phyloP scores from a whole-genome alignment of 768 basidiomycete species.

The Rhizopogon salebrosus region DNA sequence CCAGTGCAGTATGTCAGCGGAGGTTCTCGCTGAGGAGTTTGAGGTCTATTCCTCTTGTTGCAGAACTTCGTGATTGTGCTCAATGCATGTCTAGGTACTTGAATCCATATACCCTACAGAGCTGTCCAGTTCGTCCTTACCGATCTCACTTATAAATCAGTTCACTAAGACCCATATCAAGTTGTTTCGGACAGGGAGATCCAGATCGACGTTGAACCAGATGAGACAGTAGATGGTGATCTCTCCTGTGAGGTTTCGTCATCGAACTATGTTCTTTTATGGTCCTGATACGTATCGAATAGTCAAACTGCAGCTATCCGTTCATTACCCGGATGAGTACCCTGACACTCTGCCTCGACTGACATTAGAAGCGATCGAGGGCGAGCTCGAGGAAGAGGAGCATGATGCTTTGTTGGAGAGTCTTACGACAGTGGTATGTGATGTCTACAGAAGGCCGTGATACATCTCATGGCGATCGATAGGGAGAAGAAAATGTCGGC shows the following conservation, averaged over 20 bases:
- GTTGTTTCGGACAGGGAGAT: conserved; percentile 82
- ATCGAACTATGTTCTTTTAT: not conserved
- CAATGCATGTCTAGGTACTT: conserved; percentile 57
- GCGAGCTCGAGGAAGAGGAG: conserved; percentile 58
- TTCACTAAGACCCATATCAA: conserved; percentile 53
- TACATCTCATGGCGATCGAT: not conserved
- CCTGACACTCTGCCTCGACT: conserved; percentile 80
- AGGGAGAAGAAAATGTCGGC: conserved; percentile 84
- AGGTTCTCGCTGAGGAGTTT: conserved; percentile 80
- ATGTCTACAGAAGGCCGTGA: not conserved
- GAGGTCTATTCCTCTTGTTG: conserved; percentile 51
- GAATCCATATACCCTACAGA: conserved; percentile 97
- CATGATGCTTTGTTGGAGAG: conserved; percentile 48
- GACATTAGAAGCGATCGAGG: conserved; percentile 57
- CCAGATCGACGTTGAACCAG: conserved; percentile 83
- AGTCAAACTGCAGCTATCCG: conserved; percentile 73
- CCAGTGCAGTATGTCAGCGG: conserved; percentile 48
- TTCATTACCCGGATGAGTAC: conserved; percentile 78
- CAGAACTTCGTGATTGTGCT: conserved; percentile 4
- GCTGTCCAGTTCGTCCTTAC: conserved; percentile 70
- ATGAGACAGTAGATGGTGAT: conserved; percentile 58
- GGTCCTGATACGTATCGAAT: conserved; percentile 20
- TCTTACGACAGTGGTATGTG: conserved; percentile 52
- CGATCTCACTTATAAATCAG: conserved; percentile 23
- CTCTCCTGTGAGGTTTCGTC: conserved; percentile 45